A percentile compares a stretch with the other conserved stretches of the same genome.
phyloP scores from a whole-genome alignment of 345 rosid genomes.

The Erysimum cheiranthoides region DNA sequence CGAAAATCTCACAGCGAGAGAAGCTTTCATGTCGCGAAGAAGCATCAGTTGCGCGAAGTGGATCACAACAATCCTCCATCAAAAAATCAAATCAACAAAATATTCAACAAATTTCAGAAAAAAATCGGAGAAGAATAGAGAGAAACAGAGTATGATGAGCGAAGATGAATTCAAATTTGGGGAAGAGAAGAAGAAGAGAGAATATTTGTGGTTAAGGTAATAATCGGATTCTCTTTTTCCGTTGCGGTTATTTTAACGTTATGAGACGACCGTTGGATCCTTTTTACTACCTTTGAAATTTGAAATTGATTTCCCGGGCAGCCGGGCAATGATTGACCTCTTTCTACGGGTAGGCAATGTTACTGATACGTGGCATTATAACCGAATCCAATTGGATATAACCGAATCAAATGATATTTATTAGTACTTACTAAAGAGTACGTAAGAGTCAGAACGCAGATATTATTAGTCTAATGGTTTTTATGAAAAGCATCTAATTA shows the following conservation, averaged over 20 bases:
- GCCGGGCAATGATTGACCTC: constrained; percentile 33
- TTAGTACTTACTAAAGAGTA: not conserved
- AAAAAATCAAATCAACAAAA: not conserved
- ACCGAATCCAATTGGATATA: not conserved
- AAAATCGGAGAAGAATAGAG: not conserved
- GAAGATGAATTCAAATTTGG: constrained; percentile 29
- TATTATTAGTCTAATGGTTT: not conserved
- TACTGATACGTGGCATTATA: constrained; percentile 21
- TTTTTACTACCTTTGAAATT: constrained; percentile 42
- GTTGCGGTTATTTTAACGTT: constrained; percentile 40
- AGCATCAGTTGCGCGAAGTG: constrained; percentile 59
- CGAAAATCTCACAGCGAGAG: constrained; percentile 43
- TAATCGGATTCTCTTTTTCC: constrained; percentile 20
- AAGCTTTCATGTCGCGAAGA: constrained; percentile 47
- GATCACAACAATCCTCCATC: constrained; percentile 50
- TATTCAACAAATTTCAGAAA: not conserved
- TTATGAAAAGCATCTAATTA: not conserved
- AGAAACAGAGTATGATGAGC: constrained; percentile 9
- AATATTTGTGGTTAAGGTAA: constrained; percentile 31
- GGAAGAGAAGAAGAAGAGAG: constrained; percentile 30
- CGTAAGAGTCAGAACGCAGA: not conserved
- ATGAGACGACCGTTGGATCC: constrained; percentile 45
- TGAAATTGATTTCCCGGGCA: constrained; percentile 45
- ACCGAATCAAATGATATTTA: constrained; percentile 21
- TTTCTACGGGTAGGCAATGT: constrained; percentile 18